Evolutionary conservation across 306 rosid genomes (phyloP).

Genomic region (Datisca glomerata): DNA sequence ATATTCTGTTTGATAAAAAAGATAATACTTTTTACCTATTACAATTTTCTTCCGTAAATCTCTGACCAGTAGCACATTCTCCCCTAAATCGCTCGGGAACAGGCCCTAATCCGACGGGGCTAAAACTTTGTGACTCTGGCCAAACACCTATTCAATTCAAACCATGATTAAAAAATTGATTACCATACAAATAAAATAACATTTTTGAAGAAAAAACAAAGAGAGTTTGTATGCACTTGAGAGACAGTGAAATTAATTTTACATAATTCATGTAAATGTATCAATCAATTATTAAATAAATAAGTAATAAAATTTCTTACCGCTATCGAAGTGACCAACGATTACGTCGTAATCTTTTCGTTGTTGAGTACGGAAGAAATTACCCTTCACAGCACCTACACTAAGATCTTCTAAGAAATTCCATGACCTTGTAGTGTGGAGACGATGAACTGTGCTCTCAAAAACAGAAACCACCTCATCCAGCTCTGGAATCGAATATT

Average conservation of each 20-base stretch:
- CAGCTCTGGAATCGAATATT: neutral
- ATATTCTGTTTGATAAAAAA: neutral
- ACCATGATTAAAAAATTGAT: neutral
- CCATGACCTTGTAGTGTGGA: constrained; percentile 6
- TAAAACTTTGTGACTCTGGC: constrained; percentile 3
- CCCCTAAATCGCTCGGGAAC: constrained; percentile 8
- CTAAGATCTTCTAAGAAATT: neutral
- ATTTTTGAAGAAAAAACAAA: neutral
- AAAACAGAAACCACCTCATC: constrained; percentile 1
- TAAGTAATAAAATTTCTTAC: too few species aligned
- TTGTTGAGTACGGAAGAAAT: neutral
- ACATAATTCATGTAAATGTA: too few species aligned
- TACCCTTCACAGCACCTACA: neutral
- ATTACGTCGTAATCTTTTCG: neutral
- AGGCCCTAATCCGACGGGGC: neutral
- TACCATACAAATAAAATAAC: neutral
- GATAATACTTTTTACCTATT: too few species aligned
- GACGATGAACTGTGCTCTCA: neutral
- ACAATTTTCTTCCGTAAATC: neutral
- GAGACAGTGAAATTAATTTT: too few species aligned
- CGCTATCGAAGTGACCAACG: constrained; percentile 3
- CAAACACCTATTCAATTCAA: constrained; percentile 6
- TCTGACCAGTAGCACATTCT: constrained; percentile 2
- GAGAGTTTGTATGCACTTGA: too few species aligned
- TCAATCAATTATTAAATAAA: too few species aligned